Percentiles rank a stretch among this genome's conserved stretches.
Evolutionary conservation across 495 filamentous ascomycete species (phyloP).

Genomic region (Penicillium crystallinum): DNA sequence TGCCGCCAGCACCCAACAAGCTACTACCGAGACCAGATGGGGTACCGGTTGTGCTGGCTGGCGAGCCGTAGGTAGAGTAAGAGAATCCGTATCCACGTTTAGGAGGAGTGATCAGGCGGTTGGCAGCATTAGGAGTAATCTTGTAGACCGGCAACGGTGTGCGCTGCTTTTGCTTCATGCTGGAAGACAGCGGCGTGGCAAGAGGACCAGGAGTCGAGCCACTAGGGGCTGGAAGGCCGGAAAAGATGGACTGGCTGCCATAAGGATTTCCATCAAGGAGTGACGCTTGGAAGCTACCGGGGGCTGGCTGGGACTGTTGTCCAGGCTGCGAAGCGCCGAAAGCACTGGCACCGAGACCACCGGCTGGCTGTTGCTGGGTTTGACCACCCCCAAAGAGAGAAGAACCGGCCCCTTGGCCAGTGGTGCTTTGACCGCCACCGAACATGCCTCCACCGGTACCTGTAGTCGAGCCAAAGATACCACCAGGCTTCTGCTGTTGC

Average conservation of each 20-base stretch:
- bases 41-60: conserved; percentile 66
- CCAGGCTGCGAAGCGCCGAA: conserved; percentile 57
- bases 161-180: conserved; percentile 64
- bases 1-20: conserved; percentile 52
- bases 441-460: conserved; percentile 42
- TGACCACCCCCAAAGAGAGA: conserved; percentile 61
- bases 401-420: conserved; percentile 37
- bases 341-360: conserved; percentile 47
- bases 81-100: conserved; percentile 81
- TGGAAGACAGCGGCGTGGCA: conserved; percentile 77
- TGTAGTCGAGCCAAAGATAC: conserved; percentile 25
- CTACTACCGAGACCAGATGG: conserved; percentile 61
- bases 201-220: conserved; percentile 70
- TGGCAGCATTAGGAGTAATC: conserved; percentile 73
- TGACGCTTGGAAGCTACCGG: conserved; percentile 68
- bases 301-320: conserved; percentile 44
- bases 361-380: conserved; percentile 52
- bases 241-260: conserved; percentile 75
- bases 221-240: conserved; percentile 57
- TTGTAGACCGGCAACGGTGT: conserved; percentile 81
- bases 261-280: conserved; percentile 75
- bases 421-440: conserved; percentile 30
- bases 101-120: conserved; percentile 74
- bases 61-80: conserved; percentile 83
- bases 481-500: conserved; percentile 34